phyloP scores from a whole-genome alignment of 2,329 filamentous ascomycete genomes.

The Aureobasidium leucospermi region DNA sequence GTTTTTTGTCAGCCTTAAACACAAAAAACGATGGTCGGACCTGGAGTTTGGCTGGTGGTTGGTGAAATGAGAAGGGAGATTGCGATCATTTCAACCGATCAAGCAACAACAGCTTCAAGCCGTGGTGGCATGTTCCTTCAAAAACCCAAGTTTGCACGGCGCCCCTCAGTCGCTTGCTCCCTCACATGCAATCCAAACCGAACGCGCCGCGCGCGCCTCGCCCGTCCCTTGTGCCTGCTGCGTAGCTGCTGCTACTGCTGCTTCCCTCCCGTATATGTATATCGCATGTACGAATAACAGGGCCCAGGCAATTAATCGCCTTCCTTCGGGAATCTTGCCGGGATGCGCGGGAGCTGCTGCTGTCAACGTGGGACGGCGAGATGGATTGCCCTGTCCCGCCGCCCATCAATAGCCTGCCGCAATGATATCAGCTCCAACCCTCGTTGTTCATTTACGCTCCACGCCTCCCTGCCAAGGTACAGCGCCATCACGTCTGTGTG shows the following conservation, averaged over 20 bases:
- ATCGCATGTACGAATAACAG: slow-evolving; percentile 6
- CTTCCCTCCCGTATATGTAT: neutral
- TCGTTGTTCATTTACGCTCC: neutral
- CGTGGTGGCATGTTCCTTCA: slow-evolving; percentile 7
- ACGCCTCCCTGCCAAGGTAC: slow-evolving; percentile 5
- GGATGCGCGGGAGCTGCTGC: slow-evolving; percentile 10
- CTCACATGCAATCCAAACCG: slow-evolving; percentile 10
- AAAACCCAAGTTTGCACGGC: neutral
- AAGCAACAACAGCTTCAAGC: slow-evolving; percentile 4
- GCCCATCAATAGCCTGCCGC: neutral
- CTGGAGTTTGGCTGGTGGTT: slow-evolving; percentile 14
- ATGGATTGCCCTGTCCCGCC: neutral
- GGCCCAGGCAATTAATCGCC: slow-evolving; percentile 6
- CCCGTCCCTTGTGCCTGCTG: neutral
- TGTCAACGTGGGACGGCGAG: slow-evolving; percentile 12
- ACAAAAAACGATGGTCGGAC: slow-evolving; percentile 11
- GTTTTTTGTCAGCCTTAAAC: slow-evolving; percentile 16
- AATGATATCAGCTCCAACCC: slow-evolving; percentile 9
- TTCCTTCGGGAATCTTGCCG: slow-evolving; percentile 1
- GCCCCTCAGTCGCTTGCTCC: neutral
- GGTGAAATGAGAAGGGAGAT: slow-evolving; percentile 14
- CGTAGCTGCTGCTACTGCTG: neutral
- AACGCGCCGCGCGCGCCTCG: neutral
- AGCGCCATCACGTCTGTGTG: slow-evolving; percentile 10
- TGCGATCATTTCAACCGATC: slow-evolving; percentile 11